These are phyloP conservation scores for Stentor roeselii DNA, from an alignment of 73 alveolate genomes.

Conservation along the genomic window DNA sequence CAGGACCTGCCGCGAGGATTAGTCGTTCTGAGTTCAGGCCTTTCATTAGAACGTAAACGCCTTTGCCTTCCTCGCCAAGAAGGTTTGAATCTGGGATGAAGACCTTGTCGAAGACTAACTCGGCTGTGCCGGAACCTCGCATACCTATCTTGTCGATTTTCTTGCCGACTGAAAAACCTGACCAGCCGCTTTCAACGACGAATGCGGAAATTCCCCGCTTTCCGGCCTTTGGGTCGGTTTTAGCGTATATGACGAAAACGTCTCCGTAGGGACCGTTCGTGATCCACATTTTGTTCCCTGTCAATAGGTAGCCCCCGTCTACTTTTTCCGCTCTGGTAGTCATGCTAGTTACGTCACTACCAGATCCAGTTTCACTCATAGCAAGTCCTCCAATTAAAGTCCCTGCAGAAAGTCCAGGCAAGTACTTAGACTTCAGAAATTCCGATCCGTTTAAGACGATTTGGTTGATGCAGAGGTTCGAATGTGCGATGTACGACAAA, in stretches of 20 bases:
- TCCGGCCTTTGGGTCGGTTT: conserved; percentile 76
- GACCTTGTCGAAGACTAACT: conserved; percentile 77
- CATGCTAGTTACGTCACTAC: conserved; percentile 87
- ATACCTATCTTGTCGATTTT: conserved; percentile 88
- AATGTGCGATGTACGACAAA: conserved; percentile 85
- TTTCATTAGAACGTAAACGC: conserved; percentile 83
- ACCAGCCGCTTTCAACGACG: conserved; percentile 71
- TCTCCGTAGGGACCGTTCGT: conserved; percentile 95
- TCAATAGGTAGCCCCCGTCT: conserved; percentile 72
- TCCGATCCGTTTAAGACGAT: conserved; percentile 60
- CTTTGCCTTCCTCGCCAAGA: conserved; percentile 65
- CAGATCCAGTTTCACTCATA: conserved; percentile 88
- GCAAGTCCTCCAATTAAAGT: conserved; percentile 90
- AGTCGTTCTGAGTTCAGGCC: conserved; percentile 90
- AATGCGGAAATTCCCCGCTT: conserved; percentile 82
- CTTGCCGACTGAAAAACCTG: conserved; percentile 79
- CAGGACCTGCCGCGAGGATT: conserved; percentile 91
- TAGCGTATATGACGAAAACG: conserved; percentile 84
- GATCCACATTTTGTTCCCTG: conserved; percentile 90
- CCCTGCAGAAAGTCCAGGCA: conserved; percentile 83
- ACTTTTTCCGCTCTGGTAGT: conserved; percentile 70
- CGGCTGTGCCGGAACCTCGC: conserved; percentile 89
- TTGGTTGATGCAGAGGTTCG: conserved; percentile 80
- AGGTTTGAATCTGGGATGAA: conserved; percentile 84
- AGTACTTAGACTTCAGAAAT: conserved; percentile 68